Evolutionary conservation across 306 rosid genomes (phyloP).

Genomic region (Lathyrus aphaca): DNA sequence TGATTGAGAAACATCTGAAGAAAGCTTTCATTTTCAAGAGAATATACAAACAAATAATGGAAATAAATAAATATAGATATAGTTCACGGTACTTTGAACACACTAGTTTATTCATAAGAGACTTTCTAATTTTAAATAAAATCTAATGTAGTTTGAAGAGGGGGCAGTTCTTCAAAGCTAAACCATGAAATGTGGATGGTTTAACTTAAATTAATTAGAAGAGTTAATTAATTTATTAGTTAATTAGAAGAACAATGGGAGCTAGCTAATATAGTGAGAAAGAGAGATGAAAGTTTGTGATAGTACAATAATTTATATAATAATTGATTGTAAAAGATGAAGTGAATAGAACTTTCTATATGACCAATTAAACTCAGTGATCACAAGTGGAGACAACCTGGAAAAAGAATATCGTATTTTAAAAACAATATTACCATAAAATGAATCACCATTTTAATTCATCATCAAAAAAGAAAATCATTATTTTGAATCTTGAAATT

Average conservation of each 20-base stretch:
- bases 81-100: constrained; percentile 28
- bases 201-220: constrained; percentile 33
- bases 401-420: constrained; percentile 40
- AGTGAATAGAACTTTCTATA: constrained; percentile 40
- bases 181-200: constrained; percentile 62
- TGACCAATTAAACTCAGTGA: constrained; percentile 39
- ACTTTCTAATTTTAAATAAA: constrained; percentile 43
- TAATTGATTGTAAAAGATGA: constrained; percentile 40
- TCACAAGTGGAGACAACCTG: constrained; percentile 64
- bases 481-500: too few relatives aligned
- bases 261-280: constrained; percentile 46
- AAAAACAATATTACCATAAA: neutral
- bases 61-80: constrained; percentile 38
- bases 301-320: constrained; percentile 7
- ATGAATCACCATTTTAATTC: too few relatives aligned
- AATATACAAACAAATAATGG: constrained; percentile 33
- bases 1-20: constrained; percentile 60
- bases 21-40: constrained; percentile 57
- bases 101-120: constrained; percentile 32
- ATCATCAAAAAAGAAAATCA: too few relatives aligned
- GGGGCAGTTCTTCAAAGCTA: constrained; percentile 87
- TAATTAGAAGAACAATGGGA: constrained; percentile 29
- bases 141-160: constrained; percentile 75
- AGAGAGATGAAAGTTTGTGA: constrained; percentile 54
- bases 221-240: neutral